phyloP scores from a whole-genome alignment of 2,329 filamentous ascomycete species.

The Microsporum audouinii region DNA sequence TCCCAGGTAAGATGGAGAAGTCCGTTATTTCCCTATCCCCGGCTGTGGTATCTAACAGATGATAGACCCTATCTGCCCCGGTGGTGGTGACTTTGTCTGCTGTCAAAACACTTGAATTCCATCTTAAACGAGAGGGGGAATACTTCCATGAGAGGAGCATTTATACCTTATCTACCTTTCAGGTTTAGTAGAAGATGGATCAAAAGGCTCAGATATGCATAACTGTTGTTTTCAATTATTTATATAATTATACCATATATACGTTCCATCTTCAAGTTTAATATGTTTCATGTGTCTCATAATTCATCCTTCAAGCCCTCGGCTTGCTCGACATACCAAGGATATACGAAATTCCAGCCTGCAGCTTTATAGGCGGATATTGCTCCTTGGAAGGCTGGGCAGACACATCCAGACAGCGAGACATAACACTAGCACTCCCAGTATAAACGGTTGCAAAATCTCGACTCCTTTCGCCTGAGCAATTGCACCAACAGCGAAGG shows the following conservation, averaged over 20 bases:
- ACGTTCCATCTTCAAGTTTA: background rate
- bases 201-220: background rate
- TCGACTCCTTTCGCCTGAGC: slow-evolving; percentile 47
- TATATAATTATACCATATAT: background rate
- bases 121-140: background rate
- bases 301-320: background rate
- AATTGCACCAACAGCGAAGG: slow-evolving; percentile 37
- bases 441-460: slow-evolving; percentile 49
- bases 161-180: too few species aligned
- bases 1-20: background rate
- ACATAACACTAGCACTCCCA: slow-evolving; percentile 43
- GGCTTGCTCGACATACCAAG: background rate
- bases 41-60: background rate
- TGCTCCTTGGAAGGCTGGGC: slow-evolving; percentile 17
- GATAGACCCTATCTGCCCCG: background rate
- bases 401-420: slow-evolving; percentile 39
- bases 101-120: background rate
- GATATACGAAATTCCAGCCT: background rate
- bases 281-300: background rate
- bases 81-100: background rate
- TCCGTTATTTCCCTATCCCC: background rate
- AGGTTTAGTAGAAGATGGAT: too few species aligned
- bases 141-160: too few species aligned
- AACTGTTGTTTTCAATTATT: background rate
- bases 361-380: background rate